A percentile compares a stretch with the other conserved stretches of the same genome.
Conservation (phyloP, 1,284 basidiomycete species). For the Cryptococcus depauperatus region DNA sequence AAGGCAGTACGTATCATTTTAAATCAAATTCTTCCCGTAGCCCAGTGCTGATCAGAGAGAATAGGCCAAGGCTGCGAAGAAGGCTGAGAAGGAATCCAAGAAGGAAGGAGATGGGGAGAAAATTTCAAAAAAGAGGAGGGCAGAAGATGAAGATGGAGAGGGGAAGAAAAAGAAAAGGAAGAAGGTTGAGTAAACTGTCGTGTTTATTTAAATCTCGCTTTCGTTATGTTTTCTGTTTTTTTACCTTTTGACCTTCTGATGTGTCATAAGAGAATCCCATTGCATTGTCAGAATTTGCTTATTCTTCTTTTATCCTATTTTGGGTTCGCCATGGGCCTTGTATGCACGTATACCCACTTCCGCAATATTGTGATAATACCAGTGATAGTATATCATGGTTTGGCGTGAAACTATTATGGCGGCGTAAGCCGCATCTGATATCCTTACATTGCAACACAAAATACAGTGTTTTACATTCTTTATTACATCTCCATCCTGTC, state of each 20-base stretch:
- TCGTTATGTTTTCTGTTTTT: not conserved
- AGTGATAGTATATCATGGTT: too few relatives aligned
- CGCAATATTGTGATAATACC: too few relatives aligned
- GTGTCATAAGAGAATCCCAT: not conserved
- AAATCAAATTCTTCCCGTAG: not conserved
- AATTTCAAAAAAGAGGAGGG: conserved; percentile 48
- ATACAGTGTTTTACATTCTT: too few relatives aligned
- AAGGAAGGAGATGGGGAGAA: conserved; percentile 25
- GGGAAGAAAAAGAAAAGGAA: conserved; percentile 58
- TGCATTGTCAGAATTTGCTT: not conserved
- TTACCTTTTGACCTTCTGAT: not conserved
- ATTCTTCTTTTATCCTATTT: too few relatives aligned
- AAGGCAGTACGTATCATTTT: conserved; percentile 32
- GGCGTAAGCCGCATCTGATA: too few relatives aligned
- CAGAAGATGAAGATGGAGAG: conserved; percentile 9
- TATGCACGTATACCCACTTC: not conserved
- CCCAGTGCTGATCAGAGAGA: not conserved
- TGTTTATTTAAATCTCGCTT: too few relatives aligned
- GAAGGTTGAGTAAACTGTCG: conserved; percentile 53
- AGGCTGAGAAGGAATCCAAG: conserved; percentile 24
- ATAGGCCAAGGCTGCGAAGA: conserved; percentile 34
- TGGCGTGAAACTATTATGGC: too few relatives aligned
- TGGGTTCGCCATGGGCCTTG: too few relatives aligned
- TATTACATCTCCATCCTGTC: too few relatives aligned
- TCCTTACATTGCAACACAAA: too few relatives aligned